Conservation (phyloP, 2,329 filamentous ascomycete genomes). For the Rhexocercosporidium sp. region DNA sequence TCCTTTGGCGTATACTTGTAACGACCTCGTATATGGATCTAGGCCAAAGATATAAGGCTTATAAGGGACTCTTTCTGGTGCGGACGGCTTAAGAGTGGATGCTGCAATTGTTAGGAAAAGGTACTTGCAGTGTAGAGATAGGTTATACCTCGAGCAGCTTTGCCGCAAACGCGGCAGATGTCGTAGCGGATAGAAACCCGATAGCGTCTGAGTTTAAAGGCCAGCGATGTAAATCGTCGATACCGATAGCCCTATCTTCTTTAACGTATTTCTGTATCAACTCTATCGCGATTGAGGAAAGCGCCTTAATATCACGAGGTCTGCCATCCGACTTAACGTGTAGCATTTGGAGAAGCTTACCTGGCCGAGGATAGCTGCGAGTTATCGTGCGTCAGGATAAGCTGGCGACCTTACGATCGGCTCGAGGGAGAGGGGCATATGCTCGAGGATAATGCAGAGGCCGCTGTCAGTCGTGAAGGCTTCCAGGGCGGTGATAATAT, state of each 20-base stretch:
- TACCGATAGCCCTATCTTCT: conserved; percentile 41
- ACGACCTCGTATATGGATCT: background rate
- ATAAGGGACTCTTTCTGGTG: conserved; percentile 22
- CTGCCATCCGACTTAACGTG: no score
- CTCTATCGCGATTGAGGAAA: background rate
- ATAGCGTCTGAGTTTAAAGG: conserved; percentile 37
- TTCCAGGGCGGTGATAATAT: conserved; percentile 29
- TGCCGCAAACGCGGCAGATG: conserved; percentile 35
- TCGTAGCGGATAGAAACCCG: conserved; percentile 42
- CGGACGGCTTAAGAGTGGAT: conserved; percentile 1
- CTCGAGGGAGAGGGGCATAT: conserved; percentile 31
- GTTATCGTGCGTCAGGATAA: conserved; percentile 23
- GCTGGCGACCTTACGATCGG: conserved; percentile 22
- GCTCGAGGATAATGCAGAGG: conserved; percentile 29
- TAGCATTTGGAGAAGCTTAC: conserved; percentile 24
- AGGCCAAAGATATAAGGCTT: background rate
- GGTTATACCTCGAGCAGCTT: conserved; percentile 20
- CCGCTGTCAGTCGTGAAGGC: conserved; percentile 26
- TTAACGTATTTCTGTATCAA: conserved; percentile 40
- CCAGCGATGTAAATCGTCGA: conserved; percentile 43
- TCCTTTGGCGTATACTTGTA: conserved; percentile 6
- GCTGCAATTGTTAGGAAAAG: background rate
- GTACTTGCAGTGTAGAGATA: background rate
- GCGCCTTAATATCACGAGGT: background rate
- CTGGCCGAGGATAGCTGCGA: conserved; percentile 27